Conservation (phyloP, 2,329 filamentous ascomycete genomes). For the Fusarium chlamydosporum region DNA sequence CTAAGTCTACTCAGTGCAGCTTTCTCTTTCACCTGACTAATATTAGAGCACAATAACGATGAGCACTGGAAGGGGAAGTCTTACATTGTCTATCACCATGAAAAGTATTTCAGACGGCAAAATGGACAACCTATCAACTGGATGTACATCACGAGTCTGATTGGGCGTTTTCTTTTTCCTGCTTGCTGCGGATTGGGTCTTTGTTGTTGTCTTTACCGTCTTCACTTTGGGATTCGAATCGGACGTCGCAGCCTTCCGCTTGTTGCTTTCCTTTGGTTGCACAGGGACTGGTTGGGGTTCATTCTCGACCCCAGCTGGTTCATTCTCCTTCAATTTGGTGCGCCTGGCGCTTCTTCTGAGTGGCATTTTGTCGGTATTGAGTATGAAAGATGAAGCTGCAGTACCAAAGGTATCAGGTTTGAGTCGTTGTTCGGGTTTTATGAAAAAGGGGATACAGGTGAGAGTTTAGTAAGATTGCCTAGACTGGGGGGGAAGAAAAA, state of each 20-base stretch:
- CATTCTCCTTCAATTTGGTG: neutral
- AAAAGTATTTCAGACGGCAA: slow-evolving; percentile 35
- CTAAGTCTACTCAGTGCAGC: slow-evolving; percentile 12
- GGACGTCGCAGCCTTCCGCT: neutral
- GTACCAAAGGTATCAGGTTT: neutral
- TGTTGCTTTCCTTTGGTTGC: neutral
- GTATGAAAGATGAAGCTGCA: neutral
- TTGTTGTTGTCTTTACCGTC: neutral
- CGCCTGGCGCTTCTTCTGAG: slow-evolving; percentile 30
- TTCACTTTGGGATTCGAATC: neutral
- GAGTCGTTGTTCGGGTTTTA: neutral
- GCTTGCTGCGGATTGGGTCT: neutral
- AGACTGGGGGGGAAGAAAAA: too few relatives aligned
- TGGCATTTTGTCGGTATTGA: slow-evolving; percentile 6
- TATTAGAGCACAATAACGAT: neutral
- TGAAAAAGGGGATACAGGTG: neutral
- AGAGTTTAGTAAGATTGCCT: neutral
- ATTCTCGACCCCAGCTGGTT: neutral
- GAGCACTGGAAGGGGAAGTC: neutral
- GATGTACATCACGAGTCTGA: neutral
- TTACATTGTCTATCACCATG: slow-evolving; percentile 27
- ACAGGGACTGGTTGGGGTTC: neutral
- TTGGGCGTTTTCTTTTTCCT: neutral
- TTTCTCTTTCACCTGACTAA: neutral
- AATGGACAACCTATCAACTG: neutral